Conservation (phyloP, 2,329 filamentous ascomycete genomes). For the Zymoseptoria crescenta region DNA sequence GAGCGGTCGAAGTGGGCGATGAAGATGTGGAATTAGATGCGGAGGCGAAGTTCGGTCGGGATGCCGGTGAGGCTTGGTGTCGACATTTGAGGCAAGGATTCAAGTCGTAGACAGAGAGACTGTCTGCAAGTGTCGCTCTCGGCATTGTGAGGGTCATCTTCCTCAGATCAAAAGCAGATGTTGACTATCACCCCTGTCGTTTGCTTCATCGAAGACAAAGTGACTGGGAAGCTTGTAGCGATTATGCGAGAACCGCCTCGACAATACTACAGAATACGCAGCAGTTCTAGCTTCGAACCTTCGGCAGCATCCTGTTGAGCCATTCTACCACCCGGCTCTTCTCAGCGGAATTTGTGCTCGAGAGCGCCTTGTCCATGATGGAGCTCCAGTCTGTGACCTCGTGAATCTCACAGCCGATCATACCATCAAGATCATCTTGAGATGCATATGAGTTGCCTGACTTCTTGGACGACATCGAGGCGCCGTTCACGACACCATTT, state of each 20-base stretch:
- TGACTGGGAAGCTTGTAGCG: not conserved
- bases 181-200: not conserved
- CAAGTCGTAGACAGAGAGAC: not conserved
- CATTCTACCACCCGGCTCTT: constrained; percentile 9
- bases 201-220: not conserved
- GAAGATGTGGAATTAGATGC: constrained; percentile 9
- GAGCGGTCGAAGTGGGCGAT: not conserved
- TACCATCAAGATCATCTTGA: not conserved
- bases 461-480: constrained; percentile 21
- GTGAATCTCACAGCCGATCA: constrained; percentile 39
- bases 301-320: constrained; percentile 21
- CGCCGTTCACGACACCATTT: constrained; percentile 50
- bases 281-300: not conserved
- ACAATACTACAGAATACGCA: not conserved
- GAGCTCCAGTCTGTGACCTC: constrained; percentile 33
- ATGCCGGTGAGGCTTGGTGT: constrained; percentile 11
- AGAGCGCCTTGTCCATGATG: not conserved
- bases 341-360: not conserved
- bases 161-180: not conserved
- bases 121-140: too few relatives aligned
- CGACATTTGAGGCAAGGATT: not conserved
- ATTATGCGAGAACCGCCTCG: not conserved
- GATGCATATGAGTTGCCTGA: not conserved
- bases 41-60: constrained; percentile 9
- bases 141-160: not conserved